Evolutionary conservation across 2,329 filamentous ascomycete genomes (phyloP).

Genomic region (Talaromyces sp.): DNA sequence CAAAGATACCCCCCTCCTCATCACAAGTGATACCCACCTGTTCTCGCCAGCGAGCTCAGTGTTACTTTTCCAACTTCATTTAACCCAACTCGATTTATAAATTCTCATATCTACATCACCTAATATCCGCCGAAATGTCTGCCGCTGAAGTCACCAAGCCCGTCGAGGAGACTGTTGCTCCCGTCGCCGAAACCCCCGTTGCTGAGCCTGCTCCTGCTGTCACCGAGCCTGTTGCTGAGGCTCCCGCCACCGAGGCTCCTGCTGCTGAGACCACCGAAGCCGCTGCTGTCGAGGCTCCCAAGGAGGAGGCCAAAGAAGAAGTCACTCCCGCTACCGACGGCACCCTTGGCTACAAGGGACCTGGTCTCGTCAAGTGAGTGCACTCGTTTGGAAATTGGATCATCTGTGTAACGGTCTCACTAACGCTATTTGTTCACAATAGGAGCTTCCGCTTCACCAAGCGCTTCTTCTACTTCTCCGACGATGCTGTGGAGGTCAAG

Average conservation of each 20-base stretch:
- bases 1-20: slow-evolving; percentile 23
- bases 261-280: slow-evolving; percentile 31
- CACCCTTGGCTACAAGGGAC: slow-evolving; percentile 82
- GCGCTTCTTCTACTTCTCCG: slow-evolving; percentile 86
- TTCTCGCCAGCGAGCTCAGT: slow-evolving; percentile 17
- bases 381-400: slow-evolving; percentile 11
- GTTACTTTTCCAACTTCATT: not conserved
- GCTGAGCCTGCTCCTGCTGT: slow-evolving; percentile 48
- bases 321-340: slow-evolving; percentile 76
- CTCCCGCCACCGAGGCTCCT: slow-evolving; percentile 51
- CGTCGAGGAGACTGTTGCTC: slow-evolving; percentile 53
- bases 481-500: slow-evolving; percentile 69
- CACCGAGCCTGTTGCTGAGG: slow-evolving; percentile 66
- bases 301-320: slow-evolving; percentile 36
- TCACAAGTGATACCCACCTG: slow-evolving; percentile 17
- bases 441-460: slow-evolving; percentile 89
- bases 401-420: not conserved
- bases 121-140: slow-evolving; percentile 52
- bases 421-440: slow-evolving; percentile 24
- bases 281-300: slow-evolving; percentile 29
- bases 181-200: slow-evolving; percentile 56
- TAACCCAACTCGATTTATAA: slow-evolving; percentile 1
- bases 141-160: slow-evolving; percentile 67
- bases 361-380: slow-evolving; percentile 82
- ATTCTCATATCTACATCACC: slow-evolving; percentile 2